phyloP scores from a whole-genome alignment of 2,329 filamentous ascomycete species.

The Taxawa tesnikishii region DNA sequence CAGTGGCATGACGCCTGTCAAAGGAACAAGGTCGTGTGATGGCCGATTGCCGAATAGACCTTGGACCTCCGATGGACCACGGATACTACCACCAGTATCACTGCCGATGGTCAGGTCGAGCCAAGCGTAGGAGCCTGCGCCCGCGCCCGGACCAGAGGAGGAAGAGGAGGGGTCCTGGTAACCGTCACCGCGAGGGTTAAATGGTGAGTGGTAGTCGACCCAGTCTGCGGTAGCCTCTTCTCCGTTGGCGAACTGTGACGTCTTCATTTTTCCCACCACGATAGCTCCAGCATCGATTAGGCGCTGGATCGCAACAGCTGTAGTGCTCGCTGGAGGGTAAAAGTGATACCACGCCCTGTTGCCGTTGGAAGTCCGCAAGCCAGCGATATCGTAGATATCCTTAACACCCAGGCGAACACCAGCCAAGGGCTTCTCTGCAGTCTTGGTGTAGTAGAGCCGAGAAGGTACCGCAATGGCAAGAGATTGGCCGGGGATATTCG shows the following conservation, averaged over 20 bases:
- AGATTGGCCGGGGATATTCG: slow-evolving; percentile 29
- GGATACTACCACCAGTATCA: slow-evolving; percentile 39
- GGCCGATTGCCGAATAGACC: slow-evolving; percentile 40
- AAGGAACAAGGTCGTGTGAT: slow-evolving; percentile 31
- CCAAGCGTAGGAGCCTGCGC: slow-evolving; percentile 33
- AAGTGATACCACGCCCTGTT: slow-evolving; percentile 47
- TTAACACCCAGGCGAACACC: slow-evolving; percentile 51
- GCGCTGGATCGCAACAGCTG: slow-evolving; percentile 39
- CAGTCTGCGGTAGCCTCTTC: slow-evolving; percentile 39
- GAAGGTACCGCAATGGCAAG: slow-evolving; percentile 44
- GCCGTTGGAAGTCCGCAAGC: slow-evolving; percentile 43
- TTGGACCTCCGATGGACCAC: slow-evolving; percentile 34
- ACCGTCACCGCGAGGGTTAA: slow-evolving; percentile 32
- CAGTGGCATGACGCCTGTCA: slow-evolving; percentile 37
- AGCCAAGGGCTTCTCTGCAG: slow-evolving; percentile 42
- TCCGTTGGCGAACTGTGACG: slow-evolving; percentile 32
- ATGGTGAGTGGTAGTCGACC: slow-evolving; percentile 31
- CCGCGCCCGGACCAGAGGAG: slow-evolving; percentile 33
- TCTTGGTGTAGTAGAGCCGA: slow-evolving; percentile 45
- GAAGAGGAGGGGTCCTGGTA: slow-evolving; percentile 36
- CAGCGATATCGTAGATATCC: slow-evolving; percentile 48
- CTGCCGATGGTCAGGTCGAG: slow-evolving; percentile 38
- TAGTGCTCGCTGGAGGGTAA: slow-evolving; percentile 32
- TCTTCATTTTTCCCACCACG: slow-evolving; percentile 34
- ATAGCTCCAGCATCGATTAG: slow-evolving; percentile 49